phyloP scores from a whole-genome alignment of 2,329 filamentous ascomycete genomes.

The Thelonectria rubi region DNA sequence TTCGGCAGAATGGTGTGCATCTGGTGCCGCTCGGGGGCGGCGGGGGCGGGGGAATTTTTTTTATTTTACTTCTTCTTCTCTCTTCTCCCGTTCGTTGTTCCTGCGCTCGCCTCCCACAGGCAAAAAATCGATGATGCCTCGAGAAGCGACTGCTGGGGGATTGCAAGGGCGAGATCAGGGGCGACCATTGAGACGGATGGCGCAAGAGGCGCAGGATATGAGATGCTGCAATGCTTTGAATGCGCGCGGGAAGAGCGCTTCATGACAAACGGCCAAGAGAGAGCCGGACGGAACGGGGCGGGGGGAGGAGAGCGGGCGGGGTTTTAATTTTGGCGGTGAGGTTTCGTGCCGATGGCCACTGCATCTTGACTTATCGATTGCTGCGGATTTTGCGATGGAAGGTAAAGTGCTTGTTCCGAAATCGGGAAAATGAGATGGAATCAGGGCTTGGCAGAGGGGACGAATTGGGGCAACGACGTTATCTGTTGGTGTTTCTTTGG shows the following conservation, averaged over 20 bases:
- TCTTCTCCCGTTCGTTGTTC: not conserved
- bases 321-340: not conserved
- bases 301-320: not conserved
- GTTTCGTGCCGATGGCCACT: too few relatives aligned
- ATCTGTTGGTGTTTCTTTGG: too few relatives aligned
- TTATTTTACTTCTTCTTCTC: not conserved
- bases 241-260: not conserved
- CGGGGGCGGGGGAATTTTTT: constrained; percentile 17
- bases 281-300: not conserved
- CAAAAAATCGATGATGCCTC: constrained; percentile 13
- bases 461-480: too few relatives aligned
- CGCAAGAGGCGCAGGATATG: constrained; percentile 15
- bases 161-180: not conserved
- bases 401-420: too few relatives aligned
- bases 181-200: constrained; percentile 12
- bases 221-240: constrained; percentile 10
- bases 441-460: too few relatives aligned
- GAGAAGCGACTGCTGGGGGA: not conserved
- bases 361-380: too few relatives aligned
- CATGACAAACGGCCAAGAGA: not conserved
- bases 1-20: constrained; percentile 5
- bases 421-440: too few relatives aligned
- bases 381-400: too few relatives aligned
- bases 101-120: not conserved
- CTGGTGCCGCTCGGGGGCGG: constrained; percentile 13